These are phyloP conservation scores for Nicotiana undulata DNA, from an alignment of 257 asterid species.

Conservation along the genomic window DNA sequence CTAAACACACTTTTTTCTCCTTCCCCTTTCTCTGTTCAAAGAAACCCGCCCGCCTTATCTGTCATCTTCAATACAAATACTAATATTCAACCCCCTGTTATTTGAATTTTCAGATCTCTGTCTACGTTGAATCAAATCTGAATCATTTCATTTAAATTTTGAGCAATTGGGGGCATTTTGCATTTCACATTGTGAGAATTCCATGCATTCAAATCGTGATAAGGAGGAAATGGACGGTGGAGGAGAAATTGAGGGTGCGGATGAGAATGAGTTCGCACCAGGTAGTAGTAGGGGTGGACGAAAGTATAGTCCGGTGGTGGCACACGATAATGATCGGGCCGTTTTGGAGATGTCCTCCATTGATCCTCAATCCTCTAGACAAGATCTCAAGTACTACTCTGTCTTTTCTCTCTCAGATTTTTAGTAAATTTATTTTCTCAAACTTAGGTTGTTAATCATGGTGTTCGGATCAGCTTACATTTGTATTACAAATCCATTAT, in stretches of 20 bases:
- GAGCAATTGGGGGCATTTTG: background rate
- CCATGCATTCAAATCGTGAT: background rate
- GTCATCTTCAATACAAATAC: background rate
- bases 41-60: slow-evolving; percentile 1
- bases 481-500: background rate
- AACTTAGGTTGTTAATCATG: background rate
- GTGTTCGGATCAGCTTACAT: background rate
- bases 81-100: background rate
- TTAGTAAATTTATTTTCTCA: background rate
- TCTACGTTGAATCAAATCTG: background rate
- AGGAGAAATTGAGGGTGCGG: slow-evolving; percentile 23
- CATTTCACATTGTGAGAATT: background rate
- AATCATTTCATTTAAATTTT: background rate
- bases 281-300: slow-evolving; percentile 6
- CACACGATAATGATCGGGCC: slow-evolving; percentile 35
- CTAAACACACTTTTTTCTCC: background rate
- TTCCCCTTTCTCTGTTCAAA: background rate
- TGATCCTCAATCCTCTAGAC: slow-evolving; percentile 22
- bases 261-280: slow-evolving; percentile 16
- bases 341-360: slow-evolving; percentile 32
- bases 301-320: slow-evolving; percentile 26
- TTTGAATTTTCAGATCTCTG: background rate
- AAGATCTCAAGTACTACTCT: slow-evolving; percentile 17
- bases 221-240: slow-evolving; percentile 19
- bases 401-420: background rate